These are phyloP conservation scores for Bryopsis sp. DNA, from an alignment of 139 green algal genomes.

Conservation along the genomic window DNA sequence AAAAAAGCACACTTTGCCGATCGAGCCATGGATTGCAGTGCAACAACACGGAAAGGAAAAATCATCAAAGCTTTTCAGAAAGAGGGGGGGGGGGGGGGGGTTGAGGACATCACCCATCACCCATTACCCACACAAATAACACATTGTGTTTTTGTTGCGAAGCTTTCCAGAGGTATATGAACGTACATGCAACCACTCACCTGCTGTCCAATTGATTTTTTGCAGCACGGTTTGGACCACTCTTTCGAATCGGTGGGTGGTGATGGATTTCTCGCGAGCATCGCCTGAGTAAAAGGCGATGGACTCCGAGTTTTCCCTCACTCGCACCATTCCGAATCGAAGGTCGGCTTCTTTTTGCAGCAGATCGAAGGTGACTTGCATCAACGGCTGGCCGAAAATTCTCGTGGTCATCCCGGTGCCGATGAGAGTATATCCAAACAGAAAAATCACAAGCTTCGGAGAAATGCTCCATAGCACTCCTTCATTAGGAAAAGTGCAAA, in stretches of 20 bases:
- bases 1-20: slow-evolving; percentile 20
- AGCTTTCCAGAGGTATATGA: no score
- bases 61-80: background rate
- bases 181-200: no score
- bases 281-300: slow-evolving; percentile 88
- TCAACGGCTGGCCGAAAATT: slow-evolving; percentile 71
- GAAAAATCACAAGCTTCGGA: slow-evolving; percentile 62
- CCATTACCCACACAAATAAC: no score
- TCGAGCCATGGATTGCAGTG: slow-evolving; percentile 10
- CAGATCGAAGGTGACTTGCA: slow-evolving; percentile 48
- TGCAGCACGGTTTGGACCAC: slow-evolving; percentile 22
- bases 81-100: background rate
- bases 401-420: slow-evolving; percentile 69
- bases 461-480: slow-evolving; percentile 66
- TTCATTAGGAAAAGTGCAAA: slow-evolving; percentile 20
- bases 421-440: slow-evolving; percentile 65
- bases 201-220: slow-evolving; percentile 18
- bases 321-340: slow-evolving; percentile 74
- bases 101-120: no score
- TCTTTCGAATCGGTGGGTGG: slow-evolving; percentile 14
- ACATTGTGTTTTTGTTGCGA: no score
- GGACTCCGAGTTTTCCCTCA: slow-evolving; percentile 75
- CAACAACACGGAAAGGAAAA: background rate
- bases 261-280: slow-evolving; percentile 31
- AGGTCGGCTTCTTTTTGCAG: slow-evolving; percentile 74